phyloP scores from a whole-genome alignment of 352 stramenopile genomes.

The Phytophthora citricola region DNA sequence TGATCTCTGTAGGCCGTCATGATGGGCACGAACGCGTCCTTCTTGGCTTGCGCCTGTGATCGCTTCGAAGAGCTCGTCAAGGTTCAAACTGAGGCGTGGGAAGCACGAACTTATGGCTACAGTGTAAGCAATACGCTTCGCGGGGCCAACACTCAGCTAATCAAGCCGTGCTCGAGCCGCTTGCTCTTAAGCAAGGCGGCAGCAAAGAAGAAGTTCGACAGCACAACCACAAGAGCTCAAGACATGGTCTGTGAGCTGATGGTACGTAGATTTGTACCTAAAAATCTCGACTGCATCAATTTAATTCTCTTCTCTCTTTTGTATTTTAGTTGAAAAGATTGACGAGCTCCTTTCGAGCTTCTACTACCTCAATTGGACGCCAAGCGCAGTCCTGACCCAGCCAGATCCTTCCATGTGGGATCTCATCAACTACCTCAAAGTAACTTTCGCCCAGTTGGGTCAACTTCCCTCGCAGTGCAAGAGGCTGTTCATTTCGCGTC shows the following conservation, averaged over 20 bases:
- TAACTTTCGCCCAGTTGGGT: conserved; percentile 72
- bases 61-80: conserved; percentile 71
- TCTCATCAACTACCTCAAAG: conserved; percentile 86
- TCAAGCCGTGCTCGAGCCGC: conserved; percentile 60
- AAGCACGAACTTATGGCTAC: conserved; percentile 72
- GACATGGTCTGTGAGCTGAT: conserved; percentile 88
- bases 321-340: conserved; percentile 78
- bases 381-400: conserved; percentile 59
- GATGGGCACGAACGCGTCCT: conserved; percentile 78
- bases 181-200: conserved; percentile 64
- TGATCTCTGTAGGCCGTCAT: conserved; percentile 52
- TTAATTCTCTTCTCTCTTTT: background rate
- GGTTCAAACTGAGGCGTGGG: conserved; percentile 71
- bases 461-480: conserved; percentile 59
- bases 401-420: conserved; percentile 85
- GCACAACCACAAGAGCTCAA: conserved; percentile 76
- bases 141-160: conserved; percentile 38
- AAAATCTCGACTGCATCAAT: background rate
- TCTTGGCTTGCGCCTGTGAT: conserved; percentile 72
- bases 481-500: conserved; percentile 82
- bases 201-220: conserved; percentile 87
- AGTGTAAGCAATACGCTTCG: conserved; percentile 73
- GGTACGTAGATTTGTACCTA: conserved; percentile 37
- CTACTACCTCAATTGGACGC: conserved; percentile 82
- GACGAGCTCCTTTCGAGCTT: conserved; percentile 79